phyloP scores from a whole-genome alignment of 2,329 filamentous ascomycete genomes.

The Nannizziopsis arthrosporioides region DNA sequence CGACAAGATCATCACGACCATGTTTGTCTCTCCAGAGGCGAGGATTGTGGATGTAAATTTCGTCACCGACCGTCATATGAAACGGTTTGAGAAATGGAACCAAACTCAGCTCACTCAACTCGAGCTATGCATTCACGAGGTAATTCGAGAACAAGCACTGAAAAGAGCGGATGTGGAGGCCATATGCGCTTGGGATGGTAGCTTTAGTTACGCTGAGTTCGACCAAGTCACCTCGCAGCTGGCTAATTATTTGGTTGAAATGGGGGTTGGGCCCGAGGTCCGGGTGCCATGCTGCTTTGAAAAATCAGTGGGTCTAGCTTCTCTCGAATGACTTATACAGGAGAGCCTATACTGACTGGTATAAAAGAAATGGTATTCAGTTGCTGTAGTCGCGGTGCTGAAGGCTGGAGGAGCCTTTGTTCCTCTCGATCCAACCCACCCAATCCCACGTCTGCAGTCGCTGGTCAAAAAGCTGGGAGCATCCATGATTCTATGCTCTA shows the following conservation, averaged over 20 bases:
- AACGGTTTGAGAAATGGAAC: slow-evolving; percentile 45
- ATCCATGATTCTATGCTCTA: slow-evolving; percentile 26
- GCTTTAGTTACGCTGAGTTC: slow-evolving; percentile 28
- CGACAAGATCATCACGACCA: slow-evolving; percentile 40
- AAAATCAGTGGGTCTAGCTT: slow-evolving; percentile 27
- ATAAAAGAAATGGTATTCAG: slow-evolving; percentile 31
- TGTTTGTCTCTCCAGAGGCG: slow-evolving; percentile 35
- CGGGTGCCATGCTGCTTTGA: slow-evolving; percentile 32
- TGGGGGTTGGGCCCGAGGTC: slow-evolving; percentile 31
- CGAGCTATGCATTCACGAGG: slow-evolving; percentile 31
- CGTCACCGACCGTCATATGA: slow-evolving; percentile 46
- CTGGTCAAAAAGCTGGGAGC: slow-evolving; percentile 26
- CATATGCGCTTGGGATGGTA: slow-evolving; percentile 23
- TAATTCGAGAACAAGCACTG: slow-evolving; percentile 30
- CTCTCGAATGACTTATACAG: not conserved
- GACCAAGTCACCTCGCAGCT: slow-evolving; percentile 29
- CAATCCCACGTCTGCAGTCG: slow-evolving; percentile 27
- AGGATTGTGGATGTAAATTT: slow-evolving; percentile 40
- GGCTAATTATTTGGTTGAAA: slow-evolving; percentile 23
- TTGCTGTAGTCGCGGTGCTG: slow-evolving; percentile 32
- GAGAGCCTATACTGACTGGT: not conserved
- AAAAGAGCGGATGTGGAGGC: slow-evolving; percentile 16
- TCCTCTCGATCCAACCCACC: slow-evolving; percentile 31
- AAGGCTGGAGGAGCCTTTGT: slow-evolving; percentile 36
- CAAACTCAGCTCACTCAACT: slow-evolving; percentile 32